A percentile compares a stretch with the other conserved stretches of the same genome.
phyloP scores from a whole-genome alignment of 495 filamentous ascomycete species.

The Cairneyella variabilis region DNA sequence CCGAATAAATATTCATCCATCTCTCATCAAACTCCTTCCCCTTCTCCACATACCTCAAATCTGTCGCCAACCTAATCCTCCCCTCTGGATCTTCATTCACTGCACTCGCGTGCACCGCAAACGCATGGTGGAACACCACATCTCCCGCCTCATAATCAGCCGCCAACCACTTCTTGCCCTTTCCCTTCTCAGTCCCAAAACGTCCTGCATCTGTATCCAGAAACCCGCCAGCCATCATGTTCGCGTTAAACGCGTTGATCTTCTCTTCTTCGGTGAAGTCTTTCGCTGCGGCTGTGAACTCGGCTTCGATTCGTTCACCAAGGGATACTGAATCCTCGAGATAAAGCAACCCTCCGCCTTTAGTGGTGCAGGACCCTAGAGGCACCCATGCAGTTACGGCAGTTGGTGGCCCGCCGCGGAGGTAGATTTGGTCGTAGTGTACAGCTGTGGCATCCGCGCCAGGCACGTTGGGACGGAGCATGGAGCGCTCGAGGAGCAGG shows the following conservation, averaged over 20 bases:
- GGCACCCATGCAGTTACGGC: conserved; percentile 63
- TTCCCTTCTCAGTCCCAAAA: no score
- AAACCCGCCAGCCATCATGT: conserved; percentile 51
- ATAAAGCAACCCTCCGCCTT: conserved; percentile 60
- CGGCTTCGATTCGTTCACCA: conserved; percentile 41
- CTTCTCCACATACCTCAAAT: no score
- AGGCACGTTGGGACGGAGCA: conserved; percentile 58
- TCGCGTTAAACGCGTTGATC: conserved; percentile 50
- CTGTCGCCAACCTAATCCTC: no score
- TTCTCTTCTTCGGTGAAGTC: conserved; percentile 49
- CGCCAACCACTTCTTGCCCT: no score
- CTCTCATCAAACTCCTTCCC: no score
- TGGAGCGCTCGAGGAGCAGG: conserved; percentile 36
- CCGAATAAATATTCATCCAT: no score
- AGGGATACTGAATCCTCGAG: conserved; percentile 41
- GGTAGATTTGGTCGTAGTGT: conserved; percentile 65
- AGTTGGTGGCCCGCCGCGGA: conserved; percentile 53
- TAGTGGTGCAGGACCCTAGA: conserved; percentile 54
- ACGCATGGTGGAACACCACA: no score
- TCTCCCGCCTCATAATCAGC: no score
- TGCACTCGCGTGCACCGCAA: no score
- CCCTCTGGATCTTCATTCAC: no score
- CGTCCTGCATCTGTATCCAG: no score
- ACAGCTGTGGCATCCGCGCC: conserved; percentile 56
- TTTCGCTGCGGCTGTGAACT: conserved; percentile 42